Percentiles rank a stretch among this genome's conserved stretches.
These are phyloP conservation scores for Leishmania mexicana DNA, from an alignment of 208 protist genomes.

Conservation along the genomic window DNA sequence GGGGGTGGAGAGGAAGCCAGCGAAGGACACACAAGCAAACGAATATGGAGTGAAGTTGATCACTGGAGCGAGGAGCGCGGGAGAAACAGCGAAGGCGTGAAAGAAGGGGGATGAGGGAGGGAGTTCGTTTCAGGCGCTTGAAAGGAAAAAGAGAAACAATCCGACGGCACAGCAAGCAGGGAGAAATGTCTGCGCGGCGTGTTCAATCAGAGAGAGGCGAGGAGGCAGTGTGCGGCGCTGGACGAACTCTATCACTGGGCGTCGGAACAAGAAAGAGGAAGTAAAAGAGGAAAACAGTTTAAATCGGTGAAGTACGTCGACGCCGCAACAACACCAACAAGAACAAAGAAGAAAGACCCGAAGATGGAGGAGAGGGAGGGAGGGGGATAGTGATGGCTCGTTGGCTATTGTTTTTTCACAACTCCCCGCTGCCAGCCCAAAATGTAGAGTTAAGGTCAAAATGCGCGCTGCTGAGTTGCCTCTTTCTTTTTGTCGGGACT, in stretches of 20 bases:
- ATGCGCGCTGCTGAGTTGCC: not conserved
- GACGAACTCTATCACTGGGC: not conserved
- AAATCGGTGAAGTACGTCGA: not conserved
- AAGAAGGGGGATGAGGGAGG: not conserved
- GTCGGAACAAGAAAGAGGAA: not conserved
- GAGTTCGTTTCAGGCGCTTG: not conserved
- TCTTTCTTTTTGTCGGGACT: not conserved
- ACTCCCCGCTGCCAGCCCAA: not conserved
- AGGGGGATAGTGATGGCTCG: not conserved
- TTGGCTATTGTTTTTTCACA: not conserved
- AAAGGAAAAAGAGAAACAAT: not conserved
- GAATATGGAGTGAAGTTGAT: not conserved
- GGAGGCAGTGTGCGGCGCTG: not conserved
- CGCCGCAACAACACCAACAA: not conserved
- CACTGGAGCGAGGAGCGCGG: not conserved
- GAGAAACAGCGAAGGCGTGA: constrained; percentile 18
- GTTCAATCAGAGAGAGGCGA: not conserved
- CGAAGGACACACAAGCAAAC: not conserved
- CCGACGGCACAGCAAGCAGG: not conserved
- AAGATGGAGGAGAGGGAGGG: not conserved
- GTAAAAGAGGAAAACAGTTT: not conserved
- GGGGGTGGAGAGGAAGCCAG: too few relatives aligned
- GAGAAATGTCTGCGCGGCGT: not conserved
- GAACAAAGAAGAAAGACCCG: not conserved
- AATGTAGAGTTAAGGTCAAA: not conserved